Percentiles rank a stretch among this genome's conserved stretches.
These are phyloP conservation scores for Boletus rubropictus DNA, from an alignment of 768 basidiomycete species.

Conservation along the genomic window DNA sequence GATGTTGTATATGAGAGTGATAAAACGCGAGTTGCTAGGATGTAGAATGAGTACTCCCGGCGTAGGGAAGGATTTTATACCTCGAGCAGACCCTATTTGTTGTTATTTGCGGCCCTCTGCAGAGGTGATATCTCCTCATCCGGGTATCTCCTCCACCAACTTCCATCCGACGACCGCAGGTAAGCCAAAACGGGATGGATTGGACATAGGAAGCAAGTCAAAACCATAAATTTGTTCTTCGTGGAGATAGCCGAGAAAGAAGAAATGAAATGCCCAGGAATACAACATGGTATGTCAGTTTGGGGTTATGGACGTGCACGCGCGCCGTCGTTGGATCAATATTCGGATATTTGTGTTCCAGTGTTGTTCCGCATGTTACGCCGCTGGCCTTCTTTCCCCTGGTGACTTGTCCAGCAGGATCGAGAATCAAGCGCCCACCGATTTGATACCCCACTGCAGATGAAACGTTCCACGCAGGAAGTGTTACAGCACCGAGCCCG, in stretches of 20 bases:
- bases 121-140: neutral
- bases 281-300: no score
- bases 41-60: neutral
- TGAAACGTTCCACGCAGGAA: neutral
- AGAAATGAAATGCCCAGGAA: no score
- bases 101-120: neutral
- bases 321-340: no score
- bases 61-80: constrained; percentile 1
- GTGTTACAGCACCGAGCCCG: neutral
- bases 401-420: neutral
- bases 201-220: neutral
- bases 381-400: neutral
- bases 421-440: neutral
- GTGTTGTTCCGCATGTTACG: neutral
- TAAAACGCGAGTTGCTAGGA: neutral
- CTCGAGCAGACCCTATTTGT: neutral
- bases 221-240: neutral
- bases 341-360: neutral
- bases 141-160: neutral
- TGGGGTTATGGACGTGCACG: no score
- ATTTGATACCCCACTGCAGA: neutral
- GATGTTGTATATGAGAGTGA: neutral
- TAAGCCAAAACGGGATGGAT: neutral
- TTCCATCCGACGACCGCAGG: neutral
- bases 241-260: neutral